A percentile compares a stretch with the other conserved stretches of the same genome.
Evolutionary conservation across 768 basidiomycete species (phyloP).

Genomic region (Naganishia vishniacii): DNA sequence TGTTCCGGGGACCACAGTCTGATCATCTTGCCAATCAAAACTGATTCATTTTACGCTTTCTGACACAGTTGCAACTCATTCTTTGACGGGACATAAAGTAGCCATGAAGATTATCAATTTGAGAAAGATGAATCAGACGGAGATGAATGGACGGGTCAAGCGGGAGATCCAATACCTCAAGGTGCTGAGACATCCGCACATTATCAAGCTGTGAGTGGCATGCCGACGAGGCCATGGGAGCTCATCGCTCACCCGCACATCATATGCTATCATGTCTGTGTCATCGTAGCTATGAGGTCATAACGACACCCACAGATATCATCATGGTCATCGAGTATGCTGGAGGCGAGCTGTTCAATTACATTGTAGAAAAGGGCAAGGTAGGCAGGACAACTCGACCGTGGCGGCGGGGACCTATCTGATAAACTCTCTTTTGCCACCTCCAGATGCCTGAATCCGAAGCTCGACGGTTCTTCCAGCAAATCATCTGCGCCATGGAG

Average conservation of each 20-base stretch:
- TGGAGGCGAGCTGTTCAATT: constrained; percentile 94
- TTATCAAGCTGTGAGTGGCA: constrained; percentile 81
- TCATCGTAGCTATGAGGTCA: constrained; percentile 55
- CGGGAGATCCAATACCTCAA: constrained; percentile 97
- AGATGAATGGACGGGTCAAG: constrained; percentile 84
- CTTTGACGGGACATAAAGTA: constrained; percentile 87
- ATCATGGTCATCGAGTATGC: constrained; percentile 98
- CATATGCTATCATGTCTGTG: no score
- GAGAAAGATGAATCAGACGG: constrained; percentile 81
- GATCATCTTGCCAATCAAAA: constrained; percentile 15
- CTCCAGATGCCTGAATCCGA: constrained; percentile 71
- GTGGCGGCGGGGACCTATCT: no score
- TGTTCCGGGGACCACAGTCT: not conserved
- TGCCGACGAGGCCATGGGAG: no score
- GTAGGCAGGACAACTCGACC: constrained; percentile 19
- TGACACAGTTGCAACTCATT: constrained; percentile 77
- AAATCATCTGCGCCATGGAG: constrained; percentile 94
- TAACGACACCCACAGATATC: constrained; percentile 89
- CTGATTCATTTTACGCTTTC: not conserved
- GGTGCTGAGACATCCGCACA: constrained; percentile 86
- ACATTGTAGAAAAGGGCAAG: constrained; percentile 81
- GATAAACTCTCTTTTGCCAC: not conserved
- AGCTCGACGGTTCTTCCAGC: constrained; percentile 93
- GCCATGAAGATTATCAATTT: constrained; percentile 98
- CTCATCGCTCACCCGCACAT: no score